Conservation (phyloP, 2,329 filamentous ascomycete genomes). For the Colletotrichum sp. region DNA sequence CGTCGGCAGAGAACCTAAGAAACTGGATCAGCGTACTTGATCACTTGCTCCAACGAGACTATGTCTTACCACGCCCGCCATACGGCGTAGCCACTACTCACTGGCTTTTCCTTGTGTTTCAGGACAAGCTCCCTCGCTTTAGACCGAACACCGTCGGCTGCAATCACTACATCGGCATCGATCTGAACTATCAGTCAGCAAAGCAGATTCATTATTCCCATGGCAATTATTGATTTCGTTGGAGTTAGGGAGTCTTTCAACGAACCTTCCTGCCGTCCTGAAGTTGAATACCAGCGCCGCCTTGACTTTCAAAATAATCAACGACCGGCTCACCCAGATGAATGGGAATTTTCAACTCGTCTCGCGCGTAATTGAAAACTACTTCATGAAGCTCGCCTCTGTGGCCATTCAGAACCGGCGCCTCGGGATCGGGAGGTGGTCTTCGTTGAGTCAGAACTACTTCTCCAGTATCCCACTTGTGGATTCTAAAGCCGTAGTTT, state of each 20-base stretch:
- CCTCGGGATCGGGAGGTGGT: slow-evolving; percentile 46
- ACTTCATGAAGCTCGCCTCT: slow-evolving; percentile 64
- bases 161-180: neutral
- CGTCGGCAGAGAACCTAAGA: neutral
- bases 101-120: neutral
- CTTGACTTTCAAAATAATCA: neutral
- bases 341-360: slow-evolving; percentile 34
- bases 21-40: fast-evolving
- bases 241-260: fast-evolving
- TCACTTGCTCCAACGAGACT: fast-evolving
- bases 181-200: fast-evolving
- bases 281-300: neutral
- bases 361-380: slow-evolving; percentile 61
- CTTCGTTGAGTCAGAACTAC: slow-evolving; percentile 56
- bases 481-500: slow-evolving; percentile 63
- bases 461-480: slow-evolving; percentile 57
- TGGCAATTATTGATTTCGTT: neutral
- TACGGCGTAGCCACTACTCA: neutral
- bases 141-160: neutral
- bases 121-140: neutral
- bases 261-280: neutral
- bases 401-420: slow-evolving; percentile 65
- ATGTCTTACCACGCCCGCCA: neutral
- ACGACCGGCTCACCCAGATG: neutral
- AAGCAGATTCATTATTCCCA: fast-evolving